Evolutionary conservation across 2,329 filamentous ascomycete genomes (phyloP).

Genomic region (Xylaria sp.): DNA sequence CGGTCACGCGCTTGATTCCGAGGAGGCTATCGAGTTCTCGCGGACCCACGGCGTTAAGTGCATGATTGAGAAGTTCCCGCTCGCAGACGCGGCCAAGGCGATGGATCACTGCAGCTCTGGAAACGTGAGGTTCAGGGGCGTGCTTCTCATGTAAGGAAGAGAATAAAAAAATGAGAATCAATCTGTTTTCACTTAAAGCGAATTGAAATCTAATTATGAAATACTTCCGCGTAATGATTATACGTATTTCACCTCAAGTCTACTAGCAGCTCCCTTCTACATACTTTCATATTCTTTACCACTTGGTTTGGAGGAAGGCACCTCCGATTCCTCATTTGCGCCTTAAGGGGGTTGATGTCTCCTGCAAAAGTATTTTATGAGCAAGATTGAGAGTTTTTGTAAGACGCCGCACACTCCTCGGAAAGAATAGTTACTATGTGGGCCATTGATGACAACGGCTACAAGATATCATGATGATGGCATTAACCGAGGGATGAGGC

Average conservation of each 20-base stretch:
- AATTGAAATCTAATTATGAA: not conserved
- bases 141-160: conserved; percentile 54
- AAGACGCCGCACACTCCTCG: not conserved
- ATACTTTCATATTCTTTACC: not conserved
- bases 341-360: no score
- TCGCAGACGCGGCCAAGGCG: conserved; percentile 62
- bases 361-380: not conserved
- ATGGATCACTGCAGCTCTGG: conserved; percentile 56
- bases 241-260: not conserved
- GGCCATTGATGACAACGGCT: not conserved
- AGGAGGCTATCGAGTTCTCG: conserved; percentile 75
- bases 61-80: conserved; percentile 71
- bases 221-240: not conserved
- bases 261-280: not conserved
- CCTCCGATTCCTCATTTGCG: no score
- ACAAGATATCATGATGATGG: not conserved
- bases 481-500: not conserved
- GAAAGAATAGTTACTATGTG: not conserved
- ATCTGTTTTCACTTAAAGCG: not conserved
- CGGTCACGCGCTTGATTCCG: conserved; percentile 71
- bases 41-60: conserved; percentile 70
- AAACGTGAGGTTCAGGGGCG: conserved; percentile 60
- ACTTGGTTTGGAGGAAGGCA: no score
- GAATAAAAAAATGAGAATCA: not conserved
- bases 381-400: not conserved